phyloP scores from a whole-genome alignment of 2,329 filamentous ascomycete species.

The Alternaria arborescens region DNA sequence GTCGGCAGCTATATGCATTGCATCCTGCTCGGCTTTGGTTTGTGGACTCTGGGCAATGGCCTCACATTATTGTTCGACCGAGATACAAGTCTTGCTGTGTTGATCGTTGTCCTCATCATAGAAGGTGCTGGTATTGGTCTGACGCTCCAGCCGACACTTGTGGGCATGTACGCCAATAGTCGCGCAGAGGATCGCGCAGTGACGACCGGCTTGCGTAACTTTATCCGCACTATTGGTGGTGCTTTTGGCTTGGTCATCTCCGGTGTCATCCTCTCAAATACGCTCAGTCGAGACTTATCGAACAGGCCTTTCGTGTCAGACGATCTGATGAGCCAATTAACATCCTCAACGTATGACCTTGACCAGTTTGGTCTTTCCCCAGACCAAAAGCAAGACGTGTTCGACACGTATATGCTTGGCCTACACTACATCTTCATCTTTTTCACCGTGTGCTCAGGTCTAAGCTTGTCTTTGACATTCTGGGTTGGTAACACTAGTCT shows the following conservation, averaged over 20 bases:
- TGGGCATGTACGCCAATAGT: slow-evolving; percentile 62
- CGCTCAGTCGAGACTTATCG: slow-evolving; percentile 20
- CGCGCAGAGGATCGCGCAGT: slow-evolving; percentile 67
- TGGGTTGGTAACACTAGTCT: slow-evolving; percentile 35
- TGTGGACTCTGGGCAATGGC: slow-evolving; percentile 63
- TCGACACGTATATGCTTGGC: slow-evolving; percentile 29
- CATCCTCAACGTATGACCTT: slow-evolving; percentile 33
- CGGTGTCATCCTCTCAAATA: slow-evolving; percentile 29
- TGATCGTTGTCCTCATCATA: slow-evolving; percentile 62
- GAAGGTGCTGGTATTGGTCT: slow-evolving; percentile 60
- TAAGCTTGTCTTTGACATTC: slow-evolving; percentile 26
- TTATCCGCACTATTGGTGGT: slow-evolving; percentile 67
- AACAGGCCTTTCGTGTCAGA: slow-evolving; percentile 20
- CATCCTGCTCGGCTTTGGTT: slow-evolving; percentile 47
- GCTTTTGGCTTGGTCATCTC: slow-evolving; percentile 65
- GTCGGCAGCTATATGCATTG: slow-evolving; percentile 31
- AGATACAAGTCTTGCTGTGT: slow-evolving; percentile 54
- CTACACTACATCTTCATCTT: slow-evolving; percentile 32
- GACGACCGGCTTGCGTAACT: slow-evolving; percentile 69
- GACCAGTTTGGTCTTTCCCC: slow-evolving; percentile 19
- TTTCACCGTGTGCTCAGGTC: slow-evolving; percentile 25
- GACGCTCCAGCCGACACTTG: slow-evolving; percentile 62
- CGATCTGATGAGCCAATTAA: slow-evolving; percentile 22
- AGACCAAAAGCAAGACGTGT: slow-evolving; percentile 16
- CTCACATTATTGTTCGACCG: slow-evolving; percentile 61